Conservation (phyloP, 176 grass and related monocot genomes). For the Poa annua region DNA sequence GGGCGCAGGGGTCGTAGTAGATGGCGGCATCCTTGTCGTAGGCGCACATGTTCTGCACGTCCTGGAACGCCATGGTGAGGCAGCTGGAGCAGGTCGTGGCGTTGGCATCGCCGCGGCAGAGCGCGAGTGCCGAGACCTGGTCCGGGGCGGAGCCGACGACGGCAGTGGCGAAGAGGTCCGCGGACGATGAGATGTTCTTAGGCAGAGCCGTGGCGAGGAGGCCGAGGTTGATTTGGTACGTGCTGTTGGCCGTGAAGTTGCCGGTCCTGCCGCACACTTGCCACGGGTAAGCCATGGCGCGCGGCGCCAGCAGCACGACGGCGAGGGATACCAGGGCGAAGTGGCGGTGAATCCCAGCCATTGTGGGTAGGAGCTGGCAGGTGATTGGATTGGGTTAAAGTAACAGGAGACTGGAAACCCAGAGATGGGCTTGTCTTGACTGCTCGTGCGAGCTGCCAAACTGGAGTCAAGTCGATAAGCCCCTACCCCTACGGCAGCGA, state of each 20-base stretch:
- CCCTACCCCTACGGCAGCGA: not conserved
- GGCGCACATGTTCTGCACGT: constrained; percentile 34
- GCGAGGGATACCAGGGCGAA: not conserved
- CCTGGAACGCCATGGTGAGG: constrained; percentile 33
- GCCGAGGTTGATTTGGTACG: constrained; percentile 55
- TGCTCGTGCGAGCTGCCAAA: no score
- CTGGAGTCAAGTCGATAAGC: not conserved
- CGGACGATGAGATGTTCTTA: constrained; percentile 13
- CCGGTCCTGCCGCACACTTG: constrained; percentile 11
- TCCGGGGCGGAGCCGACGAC: constrained; percentile 18
- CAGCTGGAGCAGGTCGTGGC: constrained; percentile 28
- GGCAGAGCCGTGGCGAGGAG: constrained; percentile 32
- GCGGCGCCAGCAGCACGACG: constrained; percentile 18
- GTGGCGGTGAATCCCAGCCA: not conserved
- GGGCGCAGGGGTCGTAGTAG: constrained; percentile 47
- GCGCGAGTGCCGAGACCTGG: constrained; percentile 30
- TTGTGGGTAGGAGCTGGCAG: not conserved
- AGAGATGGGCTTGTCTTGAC: not conserved
- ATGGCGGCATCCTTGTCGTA: constrained; percentile 44
- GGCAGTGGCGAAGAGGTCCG: constrained; percentile 37
- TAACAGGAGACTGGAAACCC: not conserved
- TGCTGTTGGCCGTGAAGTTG: constrained; percentile 47
- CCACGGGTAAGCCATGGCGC: constrained; percentile 3
- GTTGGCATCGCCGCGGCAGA: constrained; percentile 49
- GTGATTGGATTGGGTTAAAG: not conserved